These are phyloP conservation scores for Pseudopithomyces maydicus DNA, from an alignment of 2,329 filamentous ascomycete genomes.

Conservation along the genomic window DNA sequence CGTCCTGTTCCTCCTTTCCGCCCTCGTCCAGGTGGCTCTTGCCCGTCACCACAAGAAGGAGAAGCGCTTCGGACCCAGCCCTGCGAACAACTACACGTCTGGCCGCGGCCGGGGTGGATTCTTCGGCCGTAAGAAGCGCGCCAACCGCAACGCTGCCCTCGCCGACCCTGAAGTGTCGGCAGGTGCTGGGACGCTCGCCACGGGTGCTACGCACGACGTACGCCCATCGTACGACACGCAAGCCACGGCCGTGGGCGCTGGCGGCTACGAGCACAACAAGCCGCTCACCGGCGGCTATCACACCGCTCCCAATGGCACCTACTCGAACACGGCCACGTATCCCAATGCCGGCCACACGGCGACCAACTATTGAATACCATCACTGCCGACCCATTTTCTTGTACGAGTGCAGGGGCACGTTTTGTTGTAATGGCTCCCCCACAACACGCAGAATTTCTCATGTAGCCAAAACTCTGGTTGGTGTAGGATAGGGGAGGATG, in stretches of 20 bases:
- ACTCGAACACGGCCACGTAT: conserved; percentile 21
- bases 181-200: conserved; percentile 25
- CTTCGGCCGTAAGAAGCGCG: conserved; percentile 43
- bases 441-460: too few species aligned
- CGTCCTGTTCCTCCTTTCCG: conserved; percentile 76
- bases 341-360: conserved; percentile 14
- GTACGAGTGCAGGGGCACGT: too few species aligned
- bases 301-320: conserved; percentile 50
- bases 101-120: conserved; percentile 59
- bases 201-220: conserved; percentile 36
- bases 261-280: conserved; percentile 43
- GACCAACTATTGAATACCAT: conserved; percentile 30
- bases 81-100: conserved; percentile 70
- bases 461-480: too few species aligned
- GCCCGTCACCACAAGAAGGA: conserved; percentile 74
- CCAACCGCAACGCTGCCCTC: conserved; percentile 36
- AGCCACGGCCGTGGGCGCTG: conserved; percentile 51
- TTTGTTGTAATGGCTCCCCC: too few species aligned
- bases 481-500: too few species aligned
- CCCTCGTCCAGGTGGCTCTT: conserved; percentile 70
- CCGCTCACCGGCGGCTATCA: conserved; percentile 50
- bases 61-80: conserved; percentile 71
- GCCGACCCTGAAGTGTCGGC: conserved; percentile 52
- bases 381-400: too few species aligned
- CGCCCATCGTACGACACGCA: conserved; percentile 57